Conservation (phyloP, 2,329 filamentous ascomycete genomes). For the Graphium sp. region DNA sequence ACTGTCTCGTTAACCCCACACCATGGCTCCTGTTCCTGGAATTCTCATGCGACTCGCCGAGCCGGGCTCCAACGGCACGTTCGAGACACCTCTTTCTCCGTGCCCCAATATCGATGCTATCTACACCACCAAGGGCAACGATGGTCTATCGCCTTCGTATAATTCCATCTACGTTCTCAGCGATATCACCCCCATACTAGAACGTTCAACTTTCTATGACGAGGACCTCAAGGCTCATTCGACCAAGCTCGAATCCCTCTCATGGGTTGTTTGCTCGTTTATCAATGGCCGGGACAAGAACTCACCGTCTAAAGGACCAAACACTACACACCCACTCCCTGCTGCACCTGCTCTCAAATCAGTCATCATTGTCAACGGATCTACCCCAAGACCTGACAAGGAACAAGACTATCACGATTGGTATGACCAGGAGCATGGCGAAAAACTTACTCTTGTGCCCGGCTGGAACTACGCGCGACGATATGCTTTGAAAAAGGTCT, state of each 20-base stretch:
- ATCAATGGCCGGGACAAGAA: constrained; percentile 6
- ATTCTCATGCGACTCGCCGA: constrained; percentile 6
- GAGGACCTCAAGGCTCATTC: constrained; percentile 3
- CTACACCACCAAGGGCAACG: neutral
- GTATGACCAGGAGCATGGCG: constrained; percentile 7
- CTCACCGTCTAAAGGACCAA: neutral
- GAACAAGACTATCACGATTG: constrained; percentile 7
- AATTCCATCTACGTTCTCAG: constrained; percentile 5
- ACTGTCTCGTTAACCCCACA: no score
- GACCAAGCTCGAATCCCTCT: neutral
- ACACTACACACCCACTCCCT: neutral
- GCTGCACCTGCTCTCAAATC: constrained; percentile 1
- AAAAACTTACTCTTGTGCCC: constrained; percentile 5
- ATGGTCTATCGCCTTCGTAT: constrained; percentile 1
- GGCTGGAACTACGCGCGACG: constrained; percentile 6
- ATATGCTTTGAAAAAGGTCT: constrained; percentile 4
- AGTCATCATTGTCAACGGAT: constrained; percentile 5
- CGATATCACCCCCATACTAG: constrained; percentile 6
- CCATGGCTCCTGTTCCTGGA: constrained; percentile 4
- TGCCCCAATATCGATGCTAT: constrained; percentile 3
- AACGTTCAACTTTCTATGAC: constrained; percentile 1
- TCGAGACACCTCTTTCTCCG: no score
- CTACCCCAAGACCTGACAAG: constrained; percentile 5
- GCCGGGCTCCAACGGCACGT: neutral
- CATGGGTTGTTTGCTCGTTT: constrained; percentile 6